These are phyloP conservation scores for Mycena polygramma DNA, from an alignment of 768 basidiomycete species.

Conservation along the genomic window DNA sequence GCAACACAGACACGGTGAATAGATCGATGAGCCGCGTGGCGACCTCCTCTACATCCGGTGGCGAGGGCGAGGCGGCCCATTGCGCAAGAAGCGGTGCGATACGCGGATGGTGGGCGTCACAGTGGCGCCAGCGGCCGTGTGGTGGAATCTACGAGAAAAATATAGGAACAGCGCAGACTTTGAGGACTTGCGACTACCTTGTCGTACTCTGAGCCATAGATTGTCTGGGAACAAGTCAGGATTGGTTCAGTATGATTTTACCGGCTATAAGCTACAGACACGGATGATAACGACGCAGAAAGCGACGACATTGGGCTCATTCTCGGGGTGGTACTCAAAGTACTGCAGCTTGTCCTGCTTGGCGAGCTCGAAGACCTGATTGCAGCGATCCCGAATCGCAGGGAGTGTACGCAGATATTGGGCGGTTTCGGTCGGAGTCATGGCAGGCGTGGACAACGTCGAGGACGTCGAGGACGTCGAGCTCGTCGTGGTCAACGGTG, in stretches of 20 bases:
- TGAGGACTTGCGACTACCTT: neutral
- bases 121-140: constrained; percentile 92
- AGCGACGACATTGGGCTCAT: constrained; percentile 74
- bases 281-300: constrained; percentile 86
- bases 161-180: no score
- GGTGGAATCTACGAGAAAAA: constrained; percentile 77
- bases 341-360: constrained; percentile 81
- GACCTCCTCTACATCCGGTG: constrained; percentile 67
- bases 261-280: constrained; percentile 51
- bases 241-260: neutral
- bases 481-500: neutral
- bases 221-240: constrained; percentile 53
- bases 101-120: constrained; percentile 77
- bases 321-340: constrained; percentile 87
- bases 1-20: constrained; percentile 90
- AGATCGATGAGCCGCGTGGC: constrained; percentile 88
- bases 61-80: constrained; percentile 62
- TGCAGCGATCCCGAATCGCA: constrained; percentile 90
- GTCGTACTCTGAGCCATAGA: neutral
- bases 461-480: neutral
- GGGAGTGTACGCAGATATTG: constrained; percentile 87
- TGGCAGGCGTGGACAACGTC: neutral
- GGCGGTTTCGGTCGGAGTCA: constrained; percentile 49
- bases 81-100: constrained; percentile 69
- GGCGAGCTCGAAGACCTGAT: constrained; percentile 83